Evolutionary conservation across 2,329 filamentous ascomycete genomes (phyloP).

Genomic region (Aspergillus sojae): DNA sequence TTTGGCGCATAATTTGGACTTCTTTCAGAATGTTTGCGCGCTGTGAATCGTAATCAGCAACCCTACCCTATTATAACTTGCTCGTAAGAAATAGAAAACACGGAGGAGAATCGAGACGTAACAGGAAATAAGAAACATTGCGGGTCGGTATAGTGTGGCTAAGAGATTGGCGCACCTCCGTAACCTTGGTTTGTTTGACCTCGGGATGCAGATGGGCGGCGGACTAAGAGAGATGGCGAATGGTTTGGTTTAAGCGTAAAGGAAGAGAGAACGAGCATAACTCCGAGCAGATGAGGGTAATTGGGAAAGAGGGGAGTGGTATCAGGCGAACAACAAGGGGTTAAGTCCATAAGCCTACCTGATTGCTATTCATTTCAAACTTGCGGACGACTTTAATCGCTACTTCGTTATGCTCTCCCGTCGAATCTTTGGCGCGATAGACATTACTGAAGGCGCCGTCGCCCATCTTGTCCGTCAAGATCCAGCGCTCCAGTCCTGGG

Average conservation of each 20-base stretch:
- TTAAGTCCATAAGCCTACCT: slow-evolving; percentile 68
- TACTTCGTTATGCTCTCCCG: slow-evolving; percentile 74
- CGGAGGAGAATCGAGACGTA: slow-evolving; percentile 27
- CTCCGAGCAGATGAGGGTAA: neutral
- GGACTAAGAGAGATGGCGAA: slow-evolving; percentile 64
- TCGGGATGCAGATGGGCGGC: slow-evolving; percentile 92
- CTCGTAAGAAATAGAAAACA: slow-evolving; percentile 14
- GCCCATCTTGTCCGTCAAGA: slow-evolving; percentile 93
- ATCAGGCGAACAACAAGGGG: slow-evolving; percentile 25
- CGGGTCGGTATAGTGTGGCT: neutral
- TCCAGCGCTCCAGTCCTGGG: slow-evolving; percentile 82
- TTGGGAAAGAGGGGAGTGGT: neutral
- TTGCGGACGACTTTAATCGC: slow-evolving; percentile 99
- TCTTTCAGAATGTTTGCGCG: slow-evolving; percentile 97
- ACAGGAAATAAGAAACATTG: neutral
- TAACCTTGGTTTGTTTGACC: slow-evolving; percentile 92
- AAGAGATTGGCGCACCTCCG: slow-evolving; percentile 76
- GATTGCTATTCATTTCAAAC: slow-evolving; percentile 97
- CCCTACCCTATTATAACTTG: neutral
- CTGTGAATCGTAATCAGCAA: slow-evolving; percentile 54
- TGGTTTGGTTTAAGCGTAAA: slow-evolving; percentile 27
- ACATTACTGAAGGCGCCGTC: slow-evolving; percentile 99
- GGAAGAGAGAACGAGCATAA: slow-evolving; percentile 3
- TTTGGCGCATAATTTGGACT: slow-evolving; percentile 96
- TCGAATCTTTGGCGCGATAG: slow-evolving; percentile 79